These are phyloP conservation scores for Begonia loranthoides DNA, from an alignment of 306 rosid species.

Conservation along the genomic window DNA sequence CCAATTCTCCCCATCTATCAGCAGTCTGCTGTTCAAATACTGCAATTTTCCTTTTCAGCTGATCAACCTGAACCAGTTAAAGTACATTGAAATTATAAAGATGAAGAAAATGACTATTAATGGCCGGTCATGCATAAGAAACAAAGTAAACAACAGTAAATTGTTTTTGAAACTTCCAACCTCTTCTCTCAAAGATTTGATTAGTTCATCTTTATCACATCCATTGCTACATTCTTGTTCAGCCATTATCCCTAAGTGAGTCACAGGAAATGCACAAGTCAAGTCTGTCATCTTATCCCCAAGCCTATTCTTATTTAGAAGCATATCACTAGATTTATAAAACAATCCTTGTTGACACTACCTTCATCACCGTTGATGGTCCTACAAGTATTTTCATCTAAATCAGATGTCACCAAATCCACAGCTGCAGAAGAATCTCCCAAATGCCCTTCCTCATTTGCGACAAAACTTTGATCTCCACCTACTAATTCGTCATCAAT, in stretches of 20 bases:
- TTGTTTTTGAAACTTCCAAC: conserved; percentile 20
- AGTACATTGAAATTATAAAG: too few species aligned
- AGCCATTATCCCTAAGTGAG: conserved; percentile 9
- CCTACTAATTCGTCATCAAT: conserved; percentile 22
- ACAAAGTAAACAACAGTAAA: neutral
- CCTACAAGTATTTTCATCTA: conserved; percentile 13
- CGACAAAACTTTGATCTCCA: conserved; percentile 9
- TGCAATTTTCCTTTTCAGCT: conserved; percentile 46
- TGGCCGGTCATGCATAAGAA: conserved; percentile 1
- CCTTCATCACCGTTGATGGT: conserved; percentile 12
- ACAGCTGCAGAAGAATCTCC: conserved; percentile 21
- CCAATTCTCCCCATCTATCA: conserved; percentile 21
- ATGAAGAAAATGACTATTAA: too few species aligned
- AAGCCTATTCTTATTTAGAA: too few species aligned
- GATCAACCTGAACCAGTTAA: conserved; percentile 39
- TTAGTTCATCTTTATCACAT: conserved; percentile 33
- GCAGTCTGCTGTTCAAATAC: conserved; percentile 32
- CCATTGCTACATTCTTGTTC: conserved; percentile 17
- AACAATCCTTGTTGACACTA: conserved; percentile 19
- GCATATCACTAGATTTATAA: conserved; percentile 11
- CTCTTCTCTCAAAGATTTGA: conserved; percentile 64
- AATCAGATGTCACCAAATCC: conserved; percentile 26
- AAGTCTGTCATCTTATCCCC: too few species aligned
- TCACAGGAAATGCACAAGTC: neutral
- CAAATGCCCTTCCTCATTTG: conserved; percentile 20